phyloP scores from a whole-genome alignment of 371 early-diverging fungal genomes.

The Mortierella sp. region DNA sequence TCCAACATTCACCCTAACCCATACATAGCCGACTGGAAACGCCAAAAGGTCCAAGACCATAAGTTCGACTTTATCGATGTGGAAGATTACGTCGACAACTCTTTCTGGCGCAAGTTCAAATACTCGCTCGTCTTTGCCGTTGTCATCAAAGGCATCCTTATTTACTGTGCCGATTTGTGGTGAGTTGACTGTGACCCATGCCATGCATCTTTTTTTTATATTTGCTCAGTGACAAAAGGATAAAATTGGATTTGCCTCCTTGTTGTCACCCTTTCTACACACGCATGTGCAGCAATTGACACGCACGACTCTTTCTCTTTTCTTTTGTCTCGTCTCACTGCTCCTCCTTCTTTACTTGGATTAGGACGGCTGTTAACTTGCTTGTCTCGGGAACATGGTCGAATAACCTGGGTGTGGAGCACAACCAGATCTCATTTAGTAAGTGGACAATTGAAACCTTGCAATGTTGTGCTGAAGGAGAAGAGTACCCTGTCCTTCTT shows the following conservation, averaged over 20 bases:
- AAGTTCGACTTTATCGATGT: slow-evolving; percentile 90
- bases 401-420: slow-evolving; percentile 16
- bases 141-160: slow-evolving; percentile 77
- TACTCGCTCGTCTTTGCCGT: slow-evolving; percentile 74
- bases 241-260: too few species aligned
- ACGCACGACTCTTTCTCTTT: not conserved
- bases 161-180: slow-evolving; percentile 80
- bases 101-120: slow-evolving; percentile 56
- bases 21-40: slow-evolving; percentile 48
- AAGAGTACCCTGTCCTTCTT: not conserved
- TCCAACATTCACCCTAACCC: not conserved
- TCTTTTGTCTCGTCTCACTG: not conserved
- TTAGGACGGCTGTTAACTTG: slow-evolving; percentile 39
- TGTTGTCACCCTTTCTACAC: not conserved
- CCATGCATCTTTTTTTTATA: too few species aligned
- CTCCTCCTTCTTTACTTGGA: too few species aligned
- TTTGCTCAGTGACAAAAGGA: too few species aligned
- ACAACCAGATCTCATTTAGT: slow-evolving; percentile 24
- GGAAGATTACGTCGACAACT: slow-evolving; percentile 73
- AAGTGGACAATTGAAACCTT: slow-evolving; percentile 5
- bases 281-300: not conserved
- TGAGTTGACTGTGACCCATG: not conserved
- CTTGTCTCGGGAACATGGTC: slow-evolving; percentile 20
- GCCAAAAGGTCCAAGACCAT: slow-evolving; percentile 77
- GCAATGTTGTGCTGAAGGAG: not conserved